Conservation (phyloP, 768 basidiomycete species). For the Sarcomyxa edulis region DNA sequence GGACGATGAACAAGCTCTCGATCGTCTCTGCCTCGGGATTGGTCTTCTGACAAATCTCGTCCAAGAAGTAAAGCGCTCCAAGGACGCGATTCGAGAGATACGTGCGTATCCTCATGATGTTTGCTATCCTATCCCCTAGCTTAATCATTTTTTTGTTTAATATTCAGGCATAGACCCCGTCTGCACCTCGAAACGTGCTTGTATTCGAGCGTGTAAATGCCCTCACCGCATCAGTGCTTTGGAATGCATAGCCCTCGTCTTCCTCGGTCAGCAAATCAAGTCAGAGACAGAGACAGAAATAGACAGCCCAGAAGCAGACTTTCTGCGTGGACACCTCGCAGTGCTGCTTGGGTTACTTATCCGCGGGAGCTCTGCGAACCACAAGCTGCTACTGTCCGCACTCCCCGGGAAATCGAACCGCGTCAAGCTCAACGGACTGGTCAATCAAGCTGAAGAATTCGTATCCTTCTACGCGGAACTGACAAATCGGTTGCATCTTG, state of each 20-base stretch:
- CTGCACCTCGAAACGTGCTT: constrained; percentile 46
- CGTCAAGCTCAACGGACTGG: constrained; percentile 27
- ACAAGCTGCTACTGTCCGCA: constrained; percentile 24
- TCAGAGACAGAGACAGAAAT: constrained; percentile 12
- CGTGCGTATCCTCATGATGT: constrained; percentile 33
- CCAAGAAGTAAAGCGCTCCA: constrained; percentile 48
- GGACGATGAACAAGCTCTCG: constrained; percentile 44
- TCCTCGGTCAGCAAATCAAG: constrained; percentile 32
- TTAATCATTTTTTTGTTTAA: neutral
- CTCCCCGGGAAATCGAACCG: constrained; percentile 16
- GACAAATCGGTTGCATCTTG: neutral
- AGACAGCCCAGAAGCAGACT: constrained; percentile 13
- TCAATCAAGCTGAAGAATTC: constrained; percentile 42
- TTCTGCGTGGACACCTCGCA: constrained; percentile 70
- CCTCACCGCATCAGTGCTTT: constrained; percentile 36
- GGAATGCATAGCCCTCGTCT: constrained; percentile 45
- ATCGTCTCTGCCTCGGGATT: constrained; percentile 68
- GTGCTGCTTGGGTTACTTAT: constrained; percentile 64
- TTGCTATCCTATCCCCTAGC: constrained; percentile 1
- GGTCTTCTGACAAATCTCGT: constrained; percentile 75
- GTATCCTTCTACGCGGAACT: constrained; percentile 34
- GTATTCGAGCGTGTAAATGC: constrained; percentile 52
- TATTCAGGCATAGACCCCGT: constrained; percentile 41
- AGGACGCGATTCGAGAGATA: constrained; percentile 37
- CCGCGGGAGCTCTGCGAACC: constrained; percentile 30